Evolutionary conservation across 2,329 filamentous ascomycete genomes (phyloP), one percentile per base, ranked within the genome.

Genomic region (Penicillium sp.): DNA sequence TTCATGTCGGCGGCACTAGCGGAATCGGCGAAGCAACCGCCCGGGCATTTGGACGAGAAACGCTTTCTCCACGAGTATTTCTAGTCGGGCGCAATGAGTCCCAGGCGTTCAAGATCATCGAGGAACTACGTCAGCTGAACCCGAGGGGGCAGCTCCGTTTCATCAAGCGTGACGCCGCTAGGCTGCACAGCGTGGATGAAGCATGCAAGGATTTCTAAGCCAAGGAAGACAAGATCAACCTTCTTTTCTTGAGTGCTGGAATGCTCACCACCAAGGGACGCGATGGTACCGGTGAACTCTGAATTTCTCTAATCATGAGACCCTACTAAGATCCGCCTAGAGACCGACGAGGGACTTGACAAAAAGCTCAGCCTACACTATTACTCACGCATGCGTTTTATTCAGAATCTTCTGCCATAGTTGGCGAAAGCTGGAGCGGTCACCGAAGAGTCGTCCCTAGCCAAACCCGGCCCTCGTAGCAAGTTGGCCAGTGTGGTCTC

Each of bases 181-280:
- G 82, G 5, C 65, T 85, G 26, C 73, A 71, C 42, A 79, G 76
- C 26, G 79, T 82, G 7, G 81, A 84, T 60, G 64, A 70, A 2
- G 70, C 77, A 0, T 83, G 78, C 54, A 65, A 69, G 10, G 64
- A 75, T 28, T 79, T 85, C 49, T 67, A 63, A 23, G 52, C 58
- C 45, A 60, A 69, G 45, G 66, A 68, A 23, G 54, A 53, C 0
- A 53, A 51, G 15, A 44, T 71, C 15, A 68, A 71, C 46, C n/a
- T 71, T 3, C 47, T 70, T 0, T 65, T 70, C 44, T 41, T 68
- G 58, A 70, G 49, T 15, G 54, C 61, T 15, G 69, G 69, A 56
- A 48, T 60, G 34, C 38, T 56, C 29, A 52, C 57, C 12, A 52
- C 42, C 23, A 56, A 52, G 23, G 57, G 57, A 8, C 51, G 52